Conservation (phyloP, 108 stramenopile genomes). For the Nitzschia sp. region DNA sequence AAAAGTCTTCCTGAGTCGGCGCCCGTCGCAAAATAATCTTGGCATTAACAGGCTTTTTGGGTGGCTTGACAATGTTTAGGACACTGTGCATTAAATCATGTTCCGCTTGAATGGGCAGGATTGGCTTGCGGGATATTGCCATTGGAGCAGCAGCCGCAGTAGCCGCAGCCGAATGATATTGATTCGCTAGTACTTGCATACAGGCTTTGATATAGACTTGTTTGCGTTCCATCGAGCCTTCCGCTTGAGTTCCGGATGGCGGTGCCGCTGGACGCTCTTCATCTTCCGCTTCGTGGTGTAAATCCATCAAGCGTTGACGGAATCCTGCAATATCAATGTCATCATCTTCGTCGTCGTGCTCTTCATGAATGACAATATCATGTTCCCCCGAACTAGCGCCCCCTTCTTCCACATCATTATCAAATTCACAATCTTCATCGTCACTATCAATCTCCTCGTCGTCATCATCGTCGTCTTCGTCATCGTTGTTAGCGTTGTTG, state of each 20-base stretch:
- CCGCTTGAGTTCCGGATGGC: slow-evolving; percentile 4
- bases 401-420: slow-evolving; percentile 40
- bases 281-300: slow-evolving; percentile 26
- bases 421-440: slow-evolving; percentile 30
- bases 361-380: slow-evolving; percentile 21
- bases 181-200: slow-evolving; percentile 61
- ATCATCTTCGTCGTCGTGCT: slow-evolving; percentile 46
- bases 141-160: slow-evolving; percentile 9
- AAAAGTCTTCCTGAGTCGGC: slow-evolving; percentile 89
- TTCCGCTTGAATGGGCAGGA: slow-evolving; percentile 52
- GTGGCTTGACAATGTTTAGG: slow-evolving; percentile 73
- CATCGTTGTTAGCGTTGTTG: neutral
- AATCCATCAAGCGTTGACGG: slow-evolving; percentile 39
- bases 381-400: too few species aligned
- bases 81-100: slow-evolving; percentile 52
- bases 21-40: slow-evolving; percentile 81
- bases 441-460: slow-evolving; percentile 21
- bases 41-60: slow-evolving; percentile 77
- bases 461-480: slow-evolving; percentile 24
- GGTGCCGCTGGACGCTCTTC: slow-evolving; percentile 8
- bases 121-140: slow-evolving; percentile 25
- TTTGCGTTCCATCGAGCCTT: slow-evolving; percentile 36
- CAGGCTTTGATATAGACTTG: slow-evolving; percentile 52
- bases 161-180: slow-evolving; percentile 34
- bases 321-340: slow-evolving; percentile 33